These are phyloP conservation scores for Aspergillus homomorphus DNA, from an alignment of 495 filamentous ascomycete genomes.

Conservation along the genomic window DNA sequence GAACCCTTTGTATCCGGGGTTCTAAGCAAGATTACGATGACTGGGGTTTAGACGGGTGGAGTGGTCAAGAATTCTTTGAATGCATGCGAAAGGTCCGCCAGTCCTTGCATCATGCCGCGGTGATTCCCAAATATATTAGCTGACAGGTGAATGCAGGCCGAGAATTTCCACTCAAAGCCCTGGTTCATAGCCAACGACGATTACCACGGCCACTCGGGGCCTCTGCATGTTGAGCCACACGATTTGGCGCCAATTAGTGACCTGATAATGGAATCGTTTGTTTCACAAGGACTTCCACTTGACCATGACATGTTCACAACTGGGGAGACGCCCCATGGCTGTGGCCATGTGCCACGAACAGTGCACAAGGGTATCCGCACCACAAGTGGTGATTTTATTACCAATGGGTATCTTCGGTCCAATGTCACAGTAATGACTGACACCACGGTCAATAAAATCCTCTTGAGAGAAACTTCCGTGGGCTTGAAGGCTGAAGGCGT, in stretches of 20 bases:
- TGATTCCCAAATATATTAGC: background rate
- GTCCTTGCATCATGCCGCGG: background rate
- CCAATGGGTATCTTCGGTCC: slow-evolving; percentile 30
- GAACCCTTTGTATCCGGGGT: slow-evolving; percentile 60
- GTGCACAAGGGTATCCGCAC: slow-evolving; percentile 48
- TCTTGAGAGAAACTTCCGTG: slow-evolving; percentile 18
- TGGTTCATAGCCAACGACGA: slow-evolving; percentile 39
- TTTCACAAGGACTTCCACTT: slow-evolving; percentile 42
- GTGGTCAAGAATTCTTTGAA: slow-evolving; percentile 50
- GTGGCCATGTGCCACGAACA: slow-evolving; percentile 50
- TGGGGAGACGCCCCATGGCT: slow-evolving; percentile 47
- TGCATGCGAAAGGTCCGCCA: slow-evolving; percentile 47
- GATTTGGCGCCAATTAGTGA: slow-evolving; percentile 49
- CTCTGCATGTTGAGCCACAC: slow-evolving; percentile 47
- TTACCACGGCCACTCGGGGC: slow-evolving; percentile 44
- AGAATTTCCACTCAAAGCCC: slow-evolving; percentile 45
- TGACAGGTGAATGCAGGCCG: slow-evolving; percentile 28
- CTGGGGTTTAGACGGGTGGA: slow-evolving; percentile 55
- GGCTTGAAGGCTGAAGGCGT: slow-evolving; percentile 29
- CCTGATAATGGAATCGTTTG: slow-evolving; percentile 44
- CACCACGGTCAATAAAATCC: slow-evolving; percentile 36
- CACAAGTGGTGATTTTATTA: slow-evolving; percentile 48
- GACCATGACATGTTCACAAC: slow-evolving; percentile 51
- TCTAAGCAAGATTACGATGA: slow-evolving; percentile 60
- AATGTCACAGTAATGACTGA: slow-evolving; percentile 41